Percentiles rank a stretch among this genome's conserved stretches.
Evolutionary conservation across 352 stramenopile species (phyloP).

Genomic region (Globisporangium perplexum): DNA sequence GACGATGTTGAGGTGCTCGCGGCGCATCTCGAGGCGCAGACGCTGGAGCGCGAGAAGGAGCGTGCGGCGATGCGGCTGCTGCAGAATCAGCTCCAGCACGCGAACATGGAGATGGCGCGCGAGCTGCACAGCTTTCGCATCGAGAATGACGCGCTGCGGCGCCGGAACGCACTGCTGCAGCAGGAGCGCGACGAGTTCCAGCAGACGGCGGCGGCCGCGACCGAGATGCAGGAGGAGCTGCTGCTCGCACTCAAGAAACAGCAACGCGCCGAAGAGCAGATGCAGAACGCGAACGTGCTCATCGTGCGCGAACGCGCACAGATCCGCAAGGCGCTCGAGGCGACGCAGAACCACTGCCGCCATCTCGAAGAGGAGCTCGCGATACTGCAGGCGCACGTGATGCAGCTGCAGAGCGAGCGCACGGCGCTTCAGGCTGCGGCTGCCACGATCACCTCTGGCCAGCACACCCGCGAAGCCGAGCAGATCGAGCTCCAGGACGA

Average conservation of each 20-base stretch:
- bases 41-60: slow-evolving; percentile 19
- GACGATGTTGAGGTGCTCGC: slow-evolving; percentile 53
- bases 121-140: slow-evolving; percentile 32
- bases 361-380: slow-evolving; percentile 48
- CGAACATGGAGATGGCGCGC: slow-evolving; percentile 19
- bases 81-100: slow-evolving; percentile 13
- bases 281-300: slow-evolving; percentile 18
- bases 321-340: slow-evolving; percentile 32
- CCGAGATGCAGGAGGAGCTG: slow-evolving; percentile 48
- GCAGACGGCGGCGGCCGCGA: slow-evolving; percentile 13
- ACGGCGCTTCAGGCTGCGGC: slow-evolving; percentile 30
- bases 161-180: slow-evolving; percentile 23
- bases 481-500: slow-evolving; percentile 40
- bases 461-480: slow-evolving; percentile 21
- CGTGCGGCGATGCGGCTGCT: slow-evolving; percentile 9
- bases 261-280: slow-evolving; percentile 29
- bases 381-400: slow-evolving; percentile 26
- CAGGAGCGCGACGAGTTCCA: slow-evolving; percentile 21
- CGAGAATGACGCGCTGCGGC: slow-evolving; percentile 41
- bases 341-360: slow-evolving; percentile 40
- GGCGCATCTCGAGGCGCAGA: slow-evolving; percentile 43
- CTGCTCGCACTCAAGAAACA: slow-evolving; percentile 34
- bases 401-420: slow-evolving; percentile 41
- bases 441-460: slow-evolving; percentile 14
- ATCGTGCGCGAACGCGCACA: slow-evolving; percentile 24